Evolutionary conservation across 495 filamentous ascomycete species (phyloP), one percentile per base, ranked within the genome.

Genomic region (Penicillium herquei): DNA sequence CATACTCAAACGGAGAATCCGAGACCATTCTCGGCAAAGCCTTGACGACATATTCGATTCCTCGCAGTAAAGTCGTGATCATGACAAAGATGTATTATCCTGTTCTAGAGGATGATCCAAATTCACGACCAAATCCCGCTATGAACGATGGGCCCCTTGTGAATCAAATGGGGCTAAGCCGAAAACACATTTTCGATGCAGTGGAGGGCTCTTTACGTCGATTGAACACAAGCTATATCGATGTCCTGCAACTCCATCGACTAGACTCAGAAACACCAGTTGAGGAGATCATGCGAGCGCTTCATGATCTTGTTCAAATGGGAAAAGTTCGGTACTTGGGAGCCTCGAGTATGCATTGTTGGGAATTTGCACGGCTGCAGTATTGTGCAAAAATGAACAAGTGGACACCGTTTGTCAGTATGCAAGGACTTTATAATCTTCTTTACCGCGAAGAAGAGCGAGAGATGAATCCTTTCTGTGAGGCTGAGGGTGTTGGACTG

Each of bases 221-320:
- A 17, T 61, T 83, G 32, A 69, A 72, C 0, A 81, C 80, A 2
- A 70, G 71, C 31, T 81, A 82, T 56, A 81, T 83, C 52, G 80
- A 83, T 60, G 79, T 83, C 6, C 58, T 82, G 11, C 80, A 83
- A 58, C 70, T 84, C 21, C 81, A 84, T 52, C 67, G 80, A 0
- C 58, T 83, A 13, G 81, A 84, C 57, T 57, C 68, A 2, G 70
- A 77, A 7, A 81, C 78, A 7, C 79, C 83, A 0, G 57, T 72
- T 5, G 87, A 90, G 63, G 87, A 90, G 71, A 89, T 86, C 11
- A 89, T 92, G 87, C 70, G 79, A 58, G 86, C 86, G 7, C 70
- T 91, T 6, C 78, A 90, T 58, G 87, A 90, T 61, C 67, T 90
- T 1, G 79, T 89, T 0, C 70, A 80, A 54, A 70, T 67, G 8